Conservation (phyloP, 2,329 filamentous ascomycete species). For the Arthrobotrys musiformis region DNA sequence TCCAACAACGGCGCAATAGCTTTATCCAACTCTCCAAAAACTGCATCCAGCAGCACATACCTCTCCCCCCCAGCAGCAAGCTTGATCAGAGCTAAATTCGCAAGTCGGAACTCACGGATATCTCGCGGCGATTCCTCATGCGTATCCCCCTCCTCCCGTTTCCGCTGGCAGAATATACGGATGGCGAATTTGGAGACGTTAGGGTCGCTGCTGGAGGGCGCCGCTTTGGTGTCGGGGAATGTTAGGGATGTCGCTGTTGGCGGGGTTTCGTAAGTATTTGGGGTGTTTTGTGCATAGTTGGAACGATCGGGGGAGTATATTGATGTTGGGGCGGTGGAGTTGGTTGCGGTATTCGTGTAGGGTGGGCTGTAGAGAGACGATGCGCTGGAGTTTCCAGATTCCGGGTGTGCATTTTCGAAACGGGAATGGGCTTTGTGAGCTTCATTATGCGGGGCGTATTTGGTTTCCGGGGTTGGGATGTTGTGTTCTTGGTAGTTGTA, state of each 20-base stretch:
- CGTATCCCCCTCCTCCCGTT: conserved; percentile 34
- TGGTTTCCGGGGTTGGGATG: background rate
- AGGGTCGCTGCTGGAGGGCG: conserved; percentile 7
- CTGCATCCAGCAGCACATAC: conserved; percentile 45
- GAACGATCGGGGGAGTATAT: conserved; percentile 18
- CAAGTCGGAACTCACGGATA: conserved; percentile 46
- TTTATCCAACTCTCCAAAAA: conserved; percentile 50
- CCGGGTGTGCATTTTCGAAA: conserved; percentile 17
- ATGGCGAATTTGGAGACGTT: conserved; percentile 51
- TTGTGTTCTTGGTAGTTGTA: conserved; percentile 41
- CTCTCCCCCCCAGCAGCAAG: conserved; percentile 30
- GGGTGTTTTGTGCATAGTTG: background rate
- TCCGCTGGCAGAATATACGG: conserved; percentile 47
- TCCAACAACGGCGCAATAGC: conserved; percentile 42
- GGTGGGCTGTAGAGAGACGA: conserved; percentile 34
- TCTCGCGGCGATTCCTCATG: conserved; percentile 45
- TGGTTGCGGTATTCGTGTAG: background rate
- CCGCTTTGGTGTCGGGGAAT: background rate
- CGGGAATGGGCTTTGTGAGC: background rate
- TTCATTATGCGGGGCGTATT: conserved; percentile 3
- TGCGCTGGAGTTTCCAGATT: conserved; percentile 30
- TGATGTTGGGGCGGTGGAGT: conserved; percentile 24
- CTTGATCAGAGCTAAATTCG: conserved; percentile 43
- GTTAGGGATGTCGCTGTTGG: background rate
- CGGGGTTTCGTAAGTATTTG: background rate